Conservation (phyloP, 2,329 filamentous ascomycete species). For the Fusarium hainanense region DNA sequence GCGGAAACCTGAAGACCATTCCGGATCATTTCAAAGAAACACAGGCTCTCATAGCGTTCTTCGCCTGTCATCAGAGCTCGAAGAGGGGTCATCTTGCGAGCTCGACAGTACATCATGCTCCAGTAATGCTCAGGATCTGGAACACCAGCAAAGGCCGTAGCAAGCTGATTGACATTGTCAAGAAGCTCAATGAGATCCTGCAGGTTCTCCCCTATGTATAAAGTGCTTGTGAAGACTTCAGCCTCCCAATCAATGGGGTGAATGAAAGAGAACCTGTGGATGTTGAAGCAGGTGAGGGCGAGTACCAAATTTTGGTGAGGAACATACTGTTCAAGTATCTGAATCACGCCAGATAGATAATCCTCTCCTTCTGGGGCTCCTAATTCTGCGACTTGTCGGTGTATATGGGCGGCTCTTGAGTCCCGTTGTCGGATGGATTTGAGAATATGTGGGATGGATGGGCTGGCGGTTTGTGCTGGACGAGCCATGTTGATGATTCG, state of each 20-base stretch:
- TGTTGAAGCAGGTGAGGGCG: not conserved
- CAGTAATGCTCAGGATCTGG: not conserved
- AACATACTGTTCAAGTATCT: too few relatives aligned
- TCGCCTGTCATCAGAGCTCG: too few relatives aligned
- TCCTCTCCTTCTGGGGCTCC: too few relatives aligned
- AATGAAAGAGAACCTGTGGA: not conserved
- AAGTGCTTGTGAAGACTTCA: not conserved
- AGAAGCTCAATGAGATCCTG: slow-evolving; percentile 19
- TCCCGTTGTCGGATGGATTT: not conserved
- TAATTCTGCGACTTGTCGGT: not conserved
- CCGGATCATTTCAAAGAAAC: too few relatives aligned
- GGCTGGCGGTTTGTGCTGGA: not conserved
- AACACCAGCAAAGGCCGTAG: not conserved
- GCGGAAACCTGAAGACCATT: not conserved
- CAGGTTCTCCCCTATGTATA: not conserved
- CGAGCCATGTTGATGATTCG: not conserved
- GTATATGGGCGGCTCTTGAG: not conserved
- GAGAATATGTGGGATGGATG: not conserved
- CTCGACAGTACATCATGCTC: not conserved
- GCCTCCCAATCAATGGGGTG: too few relatives aligned
- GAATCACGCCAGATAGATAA: too few relatives aligned
- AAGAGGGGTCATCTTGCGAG: not conserved
- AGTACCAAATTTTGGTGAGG: too few relatives aligned
- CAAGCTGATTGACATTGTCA: slow-evolving; percentile 4
- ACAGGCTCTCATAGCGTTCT: too few relatives aligned